These are phyloP conservation scores for Wickerhamiella azyma DNA, from an alignment of 805 yeast species.

Conservation along the genomic window DNA sequence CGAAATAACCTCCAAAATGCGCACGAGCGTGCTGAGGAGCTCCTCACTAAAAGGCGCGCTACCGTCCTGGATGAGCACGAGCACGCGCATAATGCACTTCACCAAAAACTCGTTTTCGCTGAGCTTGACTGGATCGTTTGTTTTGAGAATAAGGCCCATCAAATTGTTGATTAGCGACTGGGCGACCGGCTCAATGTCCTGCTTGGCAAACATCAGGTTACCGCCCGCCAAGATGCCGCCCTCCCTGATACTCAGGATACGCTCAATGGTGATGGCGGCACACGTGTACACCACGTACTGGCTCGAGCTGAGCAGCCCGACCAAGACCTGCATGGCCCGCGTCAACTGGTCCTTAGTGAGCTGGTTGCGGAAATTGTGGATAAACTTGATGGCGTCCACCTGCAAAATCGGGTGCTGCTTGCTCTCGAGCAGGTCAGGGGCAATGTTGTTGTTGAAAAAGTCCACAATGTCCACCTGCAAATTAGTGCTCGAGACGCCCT, in stretches of 20 bases:
- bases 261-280: conserved; percentile 85
- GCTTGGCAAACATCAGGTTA: conserved; percentile 50
- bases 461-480: conserved; percentile 71
- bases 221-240: conserved; percentile 25
- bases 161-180: conserved; percentile 50
- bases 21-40: conserved; percentile 53
- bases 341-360: conserved; percentile 70
- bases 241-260: conserved; percentile 60
- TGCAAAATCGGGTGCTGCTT: conserved; percentile 59
- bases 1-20: conserved; percentile 55
- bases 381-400: conserved; percentile 86
- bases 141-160: conserved; percentile 49
- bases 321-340: conserved; percentile 66
- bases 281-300: conserved; percentile 83
- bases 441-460: conserved; percentile 70
- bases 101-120: conserved; percentile 92
- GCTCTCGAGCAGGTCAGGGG: conserved; percentile 54
- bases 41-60: conserved; percentile 22
- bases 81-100: conserved; percentile 75
- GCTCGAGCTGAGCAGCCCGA: conserved; percentile 48
- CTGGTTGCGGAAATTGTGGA: conserved; percentile 83
- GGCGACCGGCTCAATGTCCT: conserved; percentile 50
- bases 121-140: conserved; percentile 68
- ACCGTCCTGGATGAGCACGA: conserved; percentile 52
- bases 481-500: conserved; percentile 82